Evolutionary conservation across 192 early-diverging fungal species (phyloP).

Genomic region (Coemansia sp.): DNA sequence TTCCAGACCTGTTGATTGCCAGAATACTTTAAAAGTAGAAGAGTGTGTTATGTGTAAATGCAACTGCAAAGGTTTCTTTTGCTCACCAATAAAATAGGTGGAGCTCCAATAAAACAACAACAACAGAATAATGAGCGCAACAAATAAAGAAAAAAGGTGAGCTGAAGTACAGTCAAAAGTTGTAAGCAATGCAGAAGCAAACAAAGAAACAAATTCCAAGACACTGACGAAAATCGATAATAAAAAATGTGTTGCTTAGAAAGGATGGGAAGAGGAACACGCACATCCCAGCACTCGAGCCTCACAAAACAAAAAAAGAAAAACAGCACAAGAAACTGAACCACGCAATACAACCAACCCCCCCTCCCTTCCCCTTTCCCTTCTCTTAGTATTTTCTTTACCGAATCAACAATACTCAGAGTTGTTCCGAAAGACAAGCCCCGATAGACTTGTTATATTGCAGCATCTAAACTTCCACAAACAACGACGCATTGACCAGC

Average conservation of each 20-base stretch:
- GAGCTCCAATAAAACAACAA: background rate
- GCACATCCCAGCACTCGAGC: conserved; percentile 1
- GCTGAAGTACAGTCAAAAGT: conserved; percentile 13
- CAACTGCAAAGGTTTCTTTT: background rate
- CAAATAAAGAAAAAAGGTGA: background rate
- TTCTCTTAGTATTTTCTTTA: background rate
- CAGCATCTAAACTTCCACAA: conserved; percentile 34
- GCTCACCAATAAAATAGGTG: background rate
- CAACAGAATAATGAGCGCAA: background rate
- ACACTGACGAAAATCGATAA: background rate
- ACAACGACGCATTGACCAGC: conserved; percentile 60
- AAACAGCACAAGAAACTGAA: background rate
- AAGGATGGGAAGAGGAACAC: conserved; percentile 3
- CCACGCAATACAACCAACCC: background rate
- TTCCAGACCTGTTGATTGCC: no score
- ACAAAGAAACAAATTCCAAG: conserved; percentile 8
- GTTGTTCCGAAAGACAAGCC: background rate
- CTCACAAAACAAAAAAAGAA: background rate
- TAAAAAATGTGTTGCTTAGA: background rate
- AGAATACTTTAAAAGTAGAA: background rate
- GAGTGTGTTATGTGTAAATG: background rate
- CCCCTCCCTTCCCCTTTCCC: conserved; percentile 5
- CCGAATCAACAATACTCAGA: background rate
- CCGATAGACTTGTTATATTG: background rate
- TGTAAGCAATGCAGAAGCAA: conserved; percentile 5